Evolutionary conservation across 345 rosid genomes (phyloP).

Genomic region (Citrus inodora): DNA sequence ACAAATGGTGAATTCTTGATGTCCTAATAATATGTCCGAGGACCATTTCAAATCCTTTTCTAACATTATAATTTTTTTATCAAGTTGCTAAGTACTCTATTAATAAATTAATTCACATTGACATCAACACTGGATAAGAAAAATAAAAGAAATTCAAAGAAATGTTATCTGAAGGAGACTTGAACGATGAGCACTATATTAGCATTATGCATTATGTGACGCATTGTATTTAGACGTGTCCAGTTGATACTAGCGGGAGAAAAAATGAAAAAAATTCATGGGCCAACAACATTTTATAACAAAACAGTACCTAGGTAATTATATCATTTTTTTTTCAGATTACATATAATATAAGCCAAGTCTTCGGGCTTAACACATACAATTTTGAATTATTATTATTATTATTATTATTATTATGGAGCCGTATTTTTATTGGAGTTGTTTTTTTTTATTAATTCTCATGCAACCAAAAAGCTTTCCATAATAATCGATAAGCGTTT

Average conservation of each 20-base stretch:
- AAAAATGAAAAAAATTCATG: background rate
- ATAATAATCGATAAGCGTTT: too few species aligned
- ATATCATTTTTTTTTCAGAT: too few species aligned
- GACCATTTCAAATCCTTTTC: background rate
- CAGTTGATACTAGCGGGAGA: background rate
- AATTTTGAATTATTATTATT: too few species aligned
- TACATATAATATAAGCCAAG: too few species aligned
- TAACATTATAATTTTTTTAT: background rate
- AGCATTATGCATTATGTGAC: background rate
- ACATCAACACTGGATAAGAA: background rate
- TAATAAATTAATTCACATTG: background rate
- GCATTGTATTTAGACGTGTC: background rate
- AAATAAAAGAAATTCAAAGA: background rate
- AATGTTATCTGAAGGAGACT: background rate
- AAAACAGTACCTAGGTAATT: too few species aligned
- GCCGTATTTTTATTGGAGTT: too few species aligned
- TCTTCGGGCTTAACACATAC: too few species aligned
- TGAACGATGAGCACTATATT: background rate
- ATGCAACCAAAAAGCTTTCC: too few species aligned
- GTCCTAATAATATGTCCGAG: background rate
- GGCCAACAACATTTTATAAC: too few species aligned
- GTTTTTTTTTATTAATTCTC: too few species aligned
- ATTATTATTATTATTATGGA: too few species aligned
- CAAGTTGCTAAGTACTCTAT: background rate
- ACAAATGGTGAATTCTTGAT: background rate